Base-by-base conservation (phyloP, 2,329 filamentous ascomycete species). In the Cercospora sesami region DNA sequence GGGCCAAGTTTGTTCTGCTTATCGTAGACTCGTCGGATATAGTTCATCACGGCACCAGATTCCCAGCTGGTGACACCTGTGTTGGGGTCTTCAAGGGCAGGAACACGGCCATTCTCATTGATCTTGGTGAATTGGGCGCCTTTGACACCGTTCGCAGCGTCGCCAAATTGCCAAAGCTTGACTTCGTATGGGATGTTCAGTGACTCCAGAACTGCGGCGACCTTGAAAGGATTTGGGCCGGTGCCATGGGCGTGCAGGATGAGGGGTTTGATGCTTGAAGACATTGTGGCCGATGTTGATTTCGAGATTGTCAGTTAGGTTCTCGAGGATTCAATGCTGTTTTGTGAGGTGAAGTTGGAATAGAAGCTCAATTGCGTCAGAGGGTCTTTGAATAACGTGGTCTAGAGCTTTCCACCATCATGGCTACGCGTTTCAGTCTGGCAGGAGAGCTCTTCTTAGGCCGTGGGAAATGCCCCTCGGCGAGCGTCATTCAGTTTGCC, bases 11-110 rank as follows among this genome's bases (percentile, higher is more conserved):
- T 74, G 62, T 80, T 79, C n/a, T 75, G 68, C 23, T 76, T 76
- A 72, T 84, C 82, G 69, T 84, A 84, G 2, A 79, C 77, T 2
- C 80, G 73, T 9, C 82, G 71, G 23, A 86, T 72, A 66, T 85
- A 86, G 67, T 82, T 79, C 66, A 86, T 73, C 72, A 85, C 84
- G 10, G 84, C 84, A 26, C 82, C 82, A 16, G 80, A 82, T 73
- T 86, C 83, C 81, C 82, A 86, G 48, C 84, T 78, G 0, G 79
- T 81, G 45, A 85, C 75, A 66, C 78, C 79, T 16, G 76, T 79
- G 51, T 82, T 84, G 67, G 81, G 81, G 69, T 85, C 83, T 65
- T 83, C 75, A 42, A 84, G 74, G 33, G 80, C 79, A 1, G 79
- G 81, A 1, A 81, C 64, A 16, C 82, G 79, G 28, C 82, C 81